Evolutionary conservation across 768 basidiomycete species (phyloP).

Genomic region (Pleurotus eryngii): DNA sequence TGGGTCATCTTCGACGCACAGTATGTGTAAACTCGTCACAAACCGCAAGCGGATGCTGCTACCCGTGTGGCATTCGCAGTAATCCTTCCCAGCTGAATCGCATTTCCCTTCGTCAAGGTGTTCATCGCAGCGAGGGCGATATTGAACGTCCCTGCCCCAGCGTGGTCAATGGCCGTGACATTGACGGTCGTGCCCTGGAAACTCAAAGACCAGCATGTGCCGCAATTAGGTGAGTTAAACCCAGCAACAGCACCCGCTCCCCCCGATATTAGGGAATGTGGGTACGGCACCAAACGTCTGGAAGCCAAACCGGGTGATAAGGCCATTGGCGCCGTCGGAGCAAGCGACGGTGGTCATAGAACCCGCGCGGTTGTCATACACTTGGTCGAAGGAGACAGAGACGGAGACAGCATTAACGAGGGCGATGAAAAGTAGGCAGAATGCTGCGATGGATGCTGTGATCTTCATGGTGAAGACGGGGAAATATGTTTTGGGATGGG

Average conservation of each 20-base stretch:
- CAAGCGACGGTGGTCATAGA: conserved; percentile 43
- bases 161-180: conserved; percentile 51
- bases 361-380: conserved; percentile 41
- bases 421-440: conserved; percentile 21
- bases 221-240: conserved; percentile 52
- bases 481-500: background rate
- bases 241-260: conserved; percentile 47
- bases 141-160: conserved; percentile 39
- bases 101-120: conserved; percentile 44
- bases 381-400: conserved; percentile 37
- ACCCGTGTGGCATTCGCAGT: conserved; percentile 41
- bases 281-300: conserved; percentile 51
- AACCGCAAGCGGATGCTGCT: conserved; percentile 45
- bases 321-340: conserved; percentile 49
- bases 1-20: background rate
- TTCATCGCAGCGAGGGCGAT: conserved; percentile 55
- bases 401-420: conserved; percentile 22
- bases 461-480: conserved; percentile 15
- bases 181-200: conserved; percentile 41
- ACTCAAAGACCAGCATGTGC: conserved; percentile 57
- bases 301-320: conserved; percentile 39
- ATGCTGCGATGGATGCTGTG: conserved; percentile 2
- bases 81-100: conserved; percentile 44
- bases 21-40: conserved; percentile 19
- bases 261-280: conserved; percentile 55